Conservation (phyloP, 345 rosid species). For the Euclidium syriacum region DNA sequence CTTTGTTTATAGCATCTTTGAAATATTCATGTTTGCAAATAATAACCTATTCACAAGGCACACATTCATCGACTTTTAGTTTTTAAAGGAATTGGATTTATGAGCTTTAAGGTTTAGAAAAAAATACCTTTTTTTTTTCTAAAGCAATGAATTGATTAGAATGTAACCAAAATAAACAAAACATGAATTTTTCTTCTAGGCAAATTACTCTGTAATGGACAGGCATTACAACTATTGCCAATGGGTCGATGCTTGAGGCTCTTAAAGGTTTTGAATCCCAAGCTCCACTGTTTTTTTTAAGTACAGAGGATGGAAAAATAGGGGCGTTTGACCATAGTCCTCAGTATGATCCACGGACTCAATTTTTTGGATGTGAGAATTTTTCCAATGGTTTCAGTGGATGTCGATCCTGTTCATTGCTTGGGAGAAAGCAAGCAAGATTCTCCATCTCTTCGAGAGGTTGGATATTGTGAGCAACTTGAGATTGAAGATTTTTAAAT, state of each 20-base stretch:
- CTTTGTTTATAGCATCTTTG: background rate
- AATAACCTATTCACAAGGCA: no score
- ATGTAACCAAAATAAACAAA: background rate
- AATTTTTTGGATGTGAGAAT: slow-evolving; percentile 21
- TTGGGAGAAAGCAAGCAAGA: slow-evolving; percentile 25
- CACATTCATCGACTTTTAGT: no score
- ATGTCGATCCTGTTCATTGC: background rate
- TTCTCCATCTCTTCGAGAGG: background rate
- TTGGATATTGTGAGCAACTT: slow-evolving; percentile 3
- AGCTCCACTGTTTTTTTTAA: slow-evolving; percentile 17
- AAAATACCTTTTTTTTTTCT: no score
- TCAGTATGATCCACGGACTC: slow-evolving; percentile 14
- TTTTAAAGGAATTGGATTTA: no score
- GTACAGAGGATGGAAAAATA: slow-evolving; percentile 3
- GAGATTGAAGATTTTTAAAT: slow-evolving; percentile 13
- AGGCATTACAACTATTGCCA: slow-evolving; percentile 7
- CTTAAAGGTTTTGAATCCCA: slow-evolving; percentile 27
- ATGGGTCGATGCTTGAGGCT: slow-evolving; percentile 21
- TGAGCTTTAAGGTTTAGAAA: no score
- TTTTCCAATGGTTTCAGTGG: slow-evolving; percentile 1
- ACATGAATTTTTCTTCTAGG: slow-evolving; percentile 36
- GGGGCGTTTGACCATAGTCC: slow-evolving; percentile 23
- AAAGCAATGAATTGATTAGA: background rate
- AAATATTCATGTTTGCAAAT: background rate
- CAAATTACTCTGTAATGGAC: slow-evolving; percentile 20